Evolutionary conservation across 805 yeast species (phyloP).

Genomic region (Priceomyces castillae): DNA sequence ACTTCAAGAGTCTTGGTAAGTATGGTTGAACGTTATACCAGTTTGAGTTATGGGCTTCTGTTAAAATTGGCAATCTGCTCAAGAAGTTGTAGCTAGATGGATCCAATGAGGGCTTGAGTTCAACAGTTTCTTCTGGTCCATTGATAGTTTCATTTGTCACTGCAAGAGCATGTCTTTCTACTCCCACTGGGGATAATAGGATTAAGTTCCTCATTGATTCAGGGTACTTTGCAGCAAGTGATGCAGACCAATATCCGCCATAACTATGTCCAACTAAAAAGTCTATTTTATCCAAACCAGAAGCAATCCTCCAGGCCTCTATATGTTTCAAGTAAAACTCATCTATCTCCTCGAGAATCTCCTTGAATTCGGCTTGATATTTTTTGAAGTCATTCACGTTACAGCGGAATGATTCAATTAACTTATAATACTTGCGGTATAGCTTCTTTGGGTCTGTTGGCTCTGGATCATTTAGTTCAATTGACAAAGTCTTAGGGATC

Average conservation of each 20-base stretch:
- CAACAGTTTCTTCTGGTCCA: conserved; percentile 6
- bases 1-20: conserved; percentile 48
- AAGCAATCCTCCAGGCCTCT: conserved; percentile 59
- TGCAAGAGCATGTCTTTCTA: conserved; percentile 66
- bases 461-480: conserved; percentile 25
- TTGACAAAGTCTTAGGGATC: conserved; percentile 18
- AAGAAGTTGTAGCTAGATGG: conserved; percentile 46
- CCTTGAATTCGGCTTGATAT: conserved; percentile 34
- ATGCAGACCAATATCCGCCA: conserved; percentile 71
- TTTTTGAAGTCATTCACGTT: conserved; percentile 23
- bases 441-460: conserved; percentile 27
- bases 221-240: conserved; percentile 61
- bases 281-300: conserved; percentile 50
- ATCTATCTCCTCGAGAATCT: conserved; percentile 47
- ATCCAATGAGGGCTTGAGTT: conserved; percentile 36
- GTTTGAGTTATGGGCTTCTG: conserved; percentile 23
- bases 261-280: conserved; percentile 74
- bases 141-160: conserved; percentile 39
- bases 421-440: conserved; percentile 39
- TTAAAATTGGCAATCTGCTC: conserved; percentile 45
- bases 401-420: conserved; percentile 33
- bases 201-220: conserved; percentile 51
- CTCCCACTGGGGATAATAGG: conserved; percentile 74
- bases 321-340: conserved; percentile 55
- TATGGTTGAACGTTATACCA: conserved; percentile 45